phyloP scores from a whole-genome alignment of 305 asterid genomes.

The Solanum hybrid region DNA sequence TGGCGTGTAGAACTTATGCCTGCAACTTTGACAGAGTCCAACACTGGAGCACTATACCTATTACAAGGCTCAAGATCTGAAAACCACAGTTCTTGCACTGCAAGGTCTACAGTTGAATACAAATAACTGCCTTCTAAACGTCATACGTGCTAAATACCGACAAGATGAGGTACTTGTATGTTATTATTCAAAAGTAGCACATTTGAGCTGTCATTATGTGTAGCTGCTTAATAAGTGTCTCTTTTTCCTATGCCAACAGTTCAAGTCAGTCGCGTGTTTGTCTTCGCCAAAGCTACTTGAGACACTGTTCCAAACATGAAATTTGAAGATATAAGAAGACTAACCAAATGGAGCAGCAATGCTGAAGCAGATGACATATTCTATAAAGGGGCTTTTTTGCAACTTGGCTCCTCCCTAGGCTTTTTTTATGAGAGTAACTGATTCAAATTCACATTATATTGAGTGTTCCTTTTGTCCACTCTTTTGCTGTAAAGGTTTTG shows the following conservation, averaged over 20 bases:
- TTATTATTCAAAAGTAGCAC: background rate
- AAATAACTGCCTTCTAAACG: constrained; percentile 28
- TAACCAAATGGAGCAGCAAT: background rate
- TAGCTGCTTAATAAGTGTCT: background rate
- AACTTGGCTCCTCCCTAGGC: background rate
- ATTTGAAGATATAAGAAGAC: background rate
- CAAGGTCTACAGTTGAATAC: constrained; percentile 55
- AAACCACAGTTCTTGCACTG: constrained; percentile 43
- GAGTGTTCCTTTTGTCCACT: background rate
- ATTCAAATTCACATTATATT: background rate
- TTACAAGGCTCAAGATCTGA: constrained; percentile 53
- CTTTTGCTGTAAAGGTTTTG: background rate
- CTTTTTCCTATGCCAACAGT: constrained; percentile 8
- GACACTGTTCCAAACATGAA: constrained; percentile 11
- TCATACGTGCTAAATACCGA: constrained; percentile 64
- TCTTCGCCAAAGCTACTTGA: constrained; percentile 12
- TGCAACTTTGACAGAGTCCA: constrained; percentile 41
- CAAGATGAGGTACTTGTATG: constrained; percentile 48
- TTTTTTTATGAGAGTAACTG: background rate
- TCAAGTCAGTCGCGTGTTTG: constrained; percentile 12
- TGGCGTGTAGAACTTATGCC: background rate
- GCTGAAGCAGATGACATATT: background rate
- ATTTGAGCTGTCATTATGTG: background rate
- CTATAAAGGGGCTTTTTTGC: background rate
- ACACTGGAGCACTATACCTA: constrained; percentile 74